Base-by-base conservation (phyloP, 1,284 basidiomycete species). In the Golubevia sp. region DNA sequence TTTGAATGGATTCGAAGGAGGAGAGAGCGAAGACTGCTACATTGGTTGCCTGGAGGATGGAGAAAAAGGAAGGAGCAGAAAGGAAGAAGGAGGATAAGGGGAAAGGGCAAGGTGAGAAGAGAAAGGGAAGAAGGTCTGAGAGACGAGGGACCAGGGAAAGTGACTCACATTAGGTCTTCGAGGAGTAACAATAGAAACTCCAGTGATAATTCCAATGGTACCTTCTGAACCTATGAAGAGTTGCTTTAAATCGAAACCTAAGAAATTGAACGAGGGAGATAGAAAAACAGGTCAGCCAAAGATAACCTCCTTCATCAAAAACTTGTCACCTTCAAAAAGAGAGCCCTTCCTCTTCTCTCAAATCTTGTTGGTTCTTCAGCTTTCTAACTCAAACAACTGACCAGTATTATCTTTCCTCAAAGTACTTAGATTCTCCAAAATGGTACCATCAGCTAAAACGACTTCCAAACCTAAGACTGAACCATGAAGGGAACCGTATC, bases 331-430 rank as follows among this genome's bases (percentile, higher is more conserved):
- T n/a, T n/a, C n/a, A n/a, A n/a, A n/a, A n/a, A n/a, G n/a, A n/a
- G n/a, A n/a, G n/a, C n/a, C n/a, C n/a, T n/a, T n/a, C n/a, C n/a
- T n/a, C n/a, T n/a, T n/a, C n/a, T n/a, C n/a, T n/a, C n/a, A n/a
- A n/a, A n/a, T n/a, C n/a, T n/a, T n/a, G n/a, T n/a, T n/a, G n/a
- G n/a, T n/a, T n/a, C n/a, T n/a, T n/a, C n/a, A n/a, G n/a, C n/a
- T n/a, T n/a, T n/a, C n/a, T n/a, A 34, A 26, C 44, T 23, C 56
- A n/a, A 15, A 60, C 27, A 8, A 77, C 87, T 65, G 62, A 91
- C 94, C 95, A 1, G 97, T 99, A 84, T 99, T 99, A 85, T 99
- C 97, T 86, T 99, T 99, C 55, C 97, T 89, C 63, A 99, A 85
- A 1, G 84, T 84, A 3, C 76, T 77, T 2, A 83, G 73, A 21